These are phyloP conservation scores for Backusella circina DNA, from an alignment of 192 early-diverging fungal genomes.

Conservation along the genomic window DNA sequence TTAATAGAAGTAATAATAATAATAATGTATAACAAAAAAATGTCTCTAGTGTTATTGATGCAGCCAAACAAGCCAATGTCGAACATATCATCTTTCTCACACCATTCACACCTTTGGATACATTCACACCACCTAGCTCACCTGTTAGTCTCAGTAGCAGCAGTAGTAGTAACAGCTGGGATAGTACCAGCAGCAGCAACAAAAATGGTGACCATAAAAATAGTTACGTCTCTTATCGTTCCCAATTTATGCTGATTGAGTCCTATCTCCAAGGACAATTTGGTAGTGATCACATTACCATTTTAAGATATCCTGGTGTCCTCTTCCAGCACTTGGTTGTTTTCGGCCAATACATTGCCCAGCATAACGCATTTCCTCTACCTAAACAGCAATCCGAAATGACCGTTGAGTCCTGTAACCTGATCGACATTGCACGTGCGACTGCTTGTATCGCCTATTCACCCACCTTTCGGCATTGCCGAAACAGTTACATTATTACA, in stretches of 20 bases:
- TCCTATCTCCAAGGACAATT: slow-evolving; percentile 19
- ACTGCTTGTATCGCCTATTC: slow-evolving; percentile 24
- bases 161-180: background rate
- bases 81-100: slow-evolving; percentile 33
- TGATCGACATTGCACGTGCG: slow-evolving; percentile 31
- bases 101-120: slow-evolving; percentile 30
- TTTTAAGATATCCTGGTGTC: slow-evolving; percentile 32
- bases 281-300: slow-evolving; percentile 17
- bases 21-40: too few relatives aligned
- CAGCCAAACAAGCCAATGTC: slow-evolving; percentile 31
- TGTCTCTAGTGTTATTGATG: slow-evolving; percentile 24
- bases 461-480: slow-evolving; percentile 14
- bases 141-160: background rate
- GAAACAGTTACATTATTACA: slow-evolving; percentile 29
- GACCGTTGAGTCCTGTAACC: slow-evolving; percentile 32
- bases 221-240: background rate
- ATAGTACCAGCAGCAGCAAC: background rate
- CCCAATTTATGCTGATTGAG: slow-evolving; percentile 31
- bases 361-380: slow-evolving; percentile 32
- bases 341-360: slow-evolving; percentile 27
- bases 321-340: slow-evolving; percentile 31
- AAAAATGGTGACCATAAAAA: background rate
- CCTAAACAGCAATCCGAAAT: slow-evolving; percentile 16
- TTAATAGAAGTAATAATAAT: too few relatives aligned
- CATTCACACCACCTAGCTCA: background rate